These are phyloP conservation scores for Ogataea neopini DNA, from an alignment of 805 yeast genomes.

Conservation along the genomic window DNA sequence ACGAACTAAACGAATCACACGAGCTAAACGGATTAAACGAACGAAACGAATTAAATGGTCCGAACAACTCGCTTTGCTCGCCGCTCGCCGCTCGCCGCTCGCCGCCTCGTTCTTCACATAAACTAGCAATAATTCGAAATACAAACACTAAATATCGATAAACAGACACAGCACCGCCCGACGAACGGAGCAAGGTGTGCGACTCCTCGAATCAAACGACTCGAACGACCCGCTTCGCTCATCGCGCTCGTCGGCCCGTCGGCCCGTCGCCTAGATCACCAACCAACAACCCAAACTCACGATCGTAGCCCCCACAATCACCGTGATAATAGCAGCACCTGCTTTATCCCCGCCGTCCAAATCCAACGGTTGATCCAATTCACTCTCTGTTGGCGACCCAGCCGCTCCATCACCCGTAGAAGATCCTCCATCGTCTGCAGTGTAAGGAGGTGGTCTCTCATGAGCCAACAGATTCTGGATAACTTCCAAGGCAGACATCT, in stretches of 20 bases:
- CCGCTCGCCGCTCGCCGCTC: no score
- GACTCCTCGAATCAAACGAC: no score
- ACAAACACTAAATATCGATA: no score
- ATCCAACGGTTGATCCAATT: conserved; percentile 40
- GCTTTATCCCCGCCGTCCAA: conserved; percentile 53
- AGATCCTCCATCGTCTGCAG: conserved; percentile 63
- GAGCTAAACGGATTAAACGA: no score
- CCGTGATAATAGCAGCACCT: conserved; percentile 70
- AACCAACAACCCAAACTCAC: conserved; percentile 32
- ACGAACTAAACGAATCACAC: no score
- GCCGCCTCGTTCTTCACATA: no score
- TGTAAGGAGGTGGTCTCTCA: conserved; percentile 56
- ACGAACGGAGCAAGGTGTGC: no score
- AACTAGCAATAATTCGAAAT: no score
- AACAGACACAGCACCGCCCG: no score
- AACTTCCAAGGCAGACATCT: conserved; percentile 67
- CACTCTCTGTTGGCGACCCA: conserved; percentile 50
- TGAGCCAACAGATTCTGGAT: conserved; percentile 47
- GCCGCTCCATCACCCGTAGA: conserved; percentile 61
- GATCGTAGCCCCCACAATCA: conserved; percentile 46
- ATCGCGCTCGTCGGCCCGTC: neutral
- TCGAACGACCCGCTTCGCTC: conserved; percentile 1
- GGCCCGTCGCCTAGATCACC: conserved; percentile 16
- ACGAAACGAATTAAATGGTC: no score
- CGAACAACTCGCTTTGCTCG: no score